phyloP scores from a whole-genome alignment of 208 protist species.

The Acanthamoeba lenticulata region DNA sequence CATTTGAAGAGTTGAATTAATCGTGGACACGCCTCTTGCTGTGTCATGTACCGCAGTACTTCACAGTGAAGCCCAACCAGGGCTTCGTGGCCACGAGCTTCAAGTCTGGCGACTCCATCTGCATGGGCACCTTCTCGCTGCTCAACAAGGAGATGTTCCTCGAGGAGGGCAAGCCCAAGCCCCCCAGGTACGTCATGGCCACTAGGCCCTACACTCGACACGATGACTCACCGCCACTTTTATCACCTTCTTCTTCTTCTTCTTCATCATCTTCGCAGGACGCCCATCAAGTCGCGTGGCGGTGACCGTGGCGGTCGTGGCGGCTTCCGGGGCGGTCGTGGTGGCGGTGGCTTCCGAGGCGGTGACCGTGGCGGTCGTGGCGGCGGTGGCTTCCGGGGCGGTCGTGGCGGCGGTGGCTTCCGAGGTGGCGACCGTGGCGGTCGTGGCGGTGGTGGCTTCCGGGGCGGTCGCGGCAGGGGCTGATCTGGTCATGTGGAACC shows the following conservation, averaged over 20 bases:
- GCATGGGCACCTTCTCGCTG: constrained; percentile 56
- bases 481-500: not conserved
- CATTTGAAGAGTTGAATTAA: not conserved
- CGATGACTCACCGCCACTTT: not conserved
- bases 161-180: constrained; percentile 48
- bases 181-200: constrained; percentile 25
- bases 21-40: not conserved
- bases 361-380: not conserved
- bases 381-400: constrained; percentile 3
- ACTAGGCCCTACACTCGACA: not conserved
- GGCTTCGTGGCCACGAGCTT: constrained; percentile 64
- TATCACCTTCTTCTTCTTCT: not conserved
- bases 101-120: constrained; percentile 59
- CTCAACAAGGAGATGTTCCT: constrained; percentile 54
- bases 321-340: not conserved
- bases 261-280: not conserved
- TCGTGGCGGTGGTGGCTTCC: not conserved
- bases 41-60: constrained; percentile 56
- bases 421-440: constrained; percentile 28
- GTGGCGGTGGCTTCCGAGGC: constrained; percentile 12
- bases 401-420: constrained; percentile 48
- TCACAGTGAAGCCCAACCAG: constrained; percentile 69
- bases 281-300: constrained; percentile 8
- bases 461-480: constrained; percentile 19
- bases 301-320: not conserved